Evolutionary conservation across 179 eudicot species (phyloP).

Genomic region (Beta lomatogona): DNA sequence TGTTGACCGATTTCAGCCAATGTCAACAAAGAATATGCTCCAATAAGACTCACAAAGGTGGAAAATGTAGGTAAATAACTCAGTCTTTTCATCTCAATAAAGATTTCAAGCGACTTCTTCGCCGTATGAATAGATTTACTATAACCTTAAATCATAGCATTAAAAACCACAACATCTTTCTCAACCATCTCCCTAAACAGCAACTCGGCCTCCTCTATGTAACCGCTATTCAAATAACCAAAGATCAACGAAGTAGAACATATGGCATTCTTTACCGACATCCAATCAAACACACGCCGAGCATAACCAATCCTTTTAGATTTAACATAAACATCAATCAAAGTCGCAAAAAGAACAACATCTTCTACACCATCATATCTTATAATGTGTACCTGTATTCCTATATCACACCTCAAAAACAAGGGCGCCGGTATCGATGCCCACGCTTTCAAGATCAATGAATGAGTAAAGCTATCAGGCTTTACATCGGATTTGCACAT

Average conservation of each 20-base stretch:
- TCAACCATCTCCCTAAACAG: constrained; percentile 49
- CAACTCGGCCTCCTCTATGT: constrained; percentile 63
- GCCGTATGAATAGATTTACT: constrained; percentile 71
- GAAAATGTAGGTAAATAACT: constrained; percentile 69
- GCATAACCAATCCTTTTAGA: constrained; percentile 63
- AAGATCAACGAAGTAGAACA: constrained; percentile 84
- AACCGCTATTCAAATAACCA: constrained; percentile 69
- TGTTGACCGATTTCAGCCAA: constrained; percentile 69
- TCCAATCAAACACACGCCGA: constrained; percentile 69
- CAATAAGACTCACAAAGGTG: constrained; percentile 77
- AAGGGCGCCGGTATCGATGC: constrained; percentile 33
- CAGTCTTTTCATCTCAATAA: constrained; percentile 61
- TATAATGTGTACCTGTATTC: constrained; percentile 71
- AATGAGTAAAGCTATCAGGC: constrained; percentile 79
- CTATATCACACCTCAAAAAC: constrained; percentile 32
- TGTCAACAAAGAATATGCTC: constrained; percentile 75
- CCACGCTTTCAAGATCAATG: constrained; percentile 79
- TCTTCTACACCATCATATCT: constrained; percentile 49
- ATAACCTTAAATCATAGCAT: constrained; percentile 97
- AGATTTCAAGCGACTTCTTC: constrained; percentile 57
- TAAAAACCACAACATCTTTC: constrained; percentile 83
- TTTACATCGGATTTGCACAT: constrained; percentile 40
- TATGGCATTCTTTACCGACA: constrained; percentile 63
- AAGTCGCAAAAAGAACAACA: constrained; percentile 59
- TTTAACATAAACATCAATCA: constrained; percentile 80